Base-by-base conservation (phyloP, 2,329 filamentous ascomycete species). In the Tolypocladium tropicale region DNA sequence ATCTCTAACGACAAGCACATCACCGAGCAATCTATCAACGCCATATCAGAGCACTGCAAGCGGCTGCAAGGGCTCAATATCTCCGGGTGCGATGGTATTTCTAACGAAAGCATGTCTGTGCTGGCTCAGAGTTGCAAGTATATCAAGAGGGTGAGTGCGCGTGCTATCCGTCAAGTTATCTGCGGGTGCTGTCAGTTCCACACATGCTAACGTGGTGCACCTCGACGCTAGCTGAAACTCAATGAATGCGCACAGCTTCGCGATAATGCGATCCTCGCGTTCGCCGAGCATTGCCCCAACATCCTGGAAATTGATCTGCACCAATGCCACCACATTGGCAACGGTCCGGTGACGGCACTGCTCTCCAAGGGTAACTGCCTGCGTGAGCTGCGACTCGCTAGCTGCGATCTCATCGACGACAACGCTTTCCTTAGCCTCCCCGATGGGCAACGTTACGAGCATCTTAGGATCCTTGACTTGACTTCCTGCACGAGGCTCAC, bases 241-340 rank as follows among this genome's bases (percentile, higher is more conserved):
- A 99, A 97, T 71, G 89, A 92, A 56, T 96, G 94, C 68, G 72
- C 74, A n/a, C 88, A 95, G 71, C 76, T 96, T 36, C 90, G 88
- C 41, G 90, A 97, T 68, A 78, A 80, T 52, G 86, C 91, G 7
- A 86, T 97, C 60, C 77, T 89, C 57, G 89, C 91, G 4, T 95
- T 99, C 68, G 93, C 94, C 6, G 78, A 85, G 50, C 83, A 95
- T 71, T 96, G 93, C 69, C 89, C 86, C 14, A 93, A 96, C 62
- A 91, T 99, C 34, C 85, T 99, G 59, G 94, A 99, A 71, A 96
- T 99, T 59, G 94, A 99, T 68, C 81, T 99, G 16, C 89, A 96
- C 63, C 88, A 90, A 63, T 95, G 94, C 75, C 80, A 78, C 55
- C 80, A 85, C 50, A 84, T 99, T 61, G 89, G 89, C 59, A 94